A percentile compares a stretch with the other conserved stretches of the same genome.
Evolutionary conservation across 108 stramenopile genomes (phyloP).

Genomic region (Cylindrotheca fusiformis): DNA sequence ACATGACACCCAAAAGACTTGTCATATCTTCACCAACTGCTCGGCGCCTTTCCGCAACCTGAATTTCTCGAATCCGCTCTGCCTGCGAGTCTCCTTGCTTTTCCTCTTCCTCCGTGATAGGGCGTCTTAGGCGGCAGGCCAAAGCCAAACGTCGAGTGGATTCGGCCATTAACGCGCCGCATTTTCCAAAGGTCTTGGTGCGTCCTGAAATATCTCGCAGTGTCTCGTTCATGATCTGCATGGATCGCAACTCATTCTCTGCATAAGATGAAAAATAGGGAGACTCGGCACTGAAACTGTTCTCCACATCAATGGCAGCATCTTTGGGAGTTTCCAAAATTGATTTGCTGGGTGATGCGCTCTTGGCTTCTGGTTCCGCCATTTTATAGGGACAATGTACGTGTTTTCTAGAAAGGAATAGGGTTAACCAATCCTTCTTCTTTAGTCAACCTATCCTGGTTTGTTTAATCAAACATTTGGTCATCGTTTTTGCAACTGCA

Average conservation of each 20-base stretch:
- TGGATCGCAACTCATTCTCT: slow-evolving; percentile 71
- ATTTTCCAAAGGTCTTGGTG: slow-evolving; percentile 79
- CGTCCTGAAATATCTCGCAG: slow-evolving; percentile 72
- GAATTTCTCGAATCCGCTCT: slow-evolving; percentile 12
- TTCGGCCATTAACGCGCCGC: slow-evolving; percentile 81
- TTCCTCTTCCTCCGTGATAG: slow-evolving; percentile 25
- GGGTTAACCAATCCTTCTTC: background rate
- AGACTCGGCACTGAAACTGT: slow-evolving; percentile 79
- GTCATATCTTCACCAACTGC: slow-evolving; percentile 77
- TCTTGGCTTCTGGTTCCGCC: too few relatives aligned
- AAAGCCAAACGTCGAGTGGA: slow-evolving; percentile 67
- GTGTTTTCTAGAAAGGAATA: background rate
- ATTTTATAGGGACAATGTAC: too few relatives aligned
- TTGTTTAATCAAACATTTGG: too few relatives aligned
- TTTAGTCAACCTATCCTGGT: too few relatives aligned
- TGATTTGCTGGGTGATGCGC: too few relatives aligned
- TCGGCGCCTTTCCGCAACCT: slow-evolving; percentile 37
- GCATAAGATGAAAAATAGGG: slow-evolving; percentile 83
- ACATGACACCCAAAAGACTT: slow-evolving; percentile 45
- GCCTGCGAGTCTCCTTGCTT: slow-evolving; percentile 21
- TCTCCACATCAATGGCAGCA: slow-evolving; percentile 21
- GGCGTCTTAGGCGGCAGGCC: slow-evolving; percentile 60
- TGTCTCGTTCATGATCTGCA: slow-evolving; percentile 62
- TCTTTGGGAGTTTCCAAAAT: too few relatives aligned
- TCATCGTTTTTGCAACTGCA: too few relatives aligned